These are phyloP conservation scores for Eustoma russellianum DNA, from an alignment of 257 asterid species.

Conservation along the genomic window DNA sequence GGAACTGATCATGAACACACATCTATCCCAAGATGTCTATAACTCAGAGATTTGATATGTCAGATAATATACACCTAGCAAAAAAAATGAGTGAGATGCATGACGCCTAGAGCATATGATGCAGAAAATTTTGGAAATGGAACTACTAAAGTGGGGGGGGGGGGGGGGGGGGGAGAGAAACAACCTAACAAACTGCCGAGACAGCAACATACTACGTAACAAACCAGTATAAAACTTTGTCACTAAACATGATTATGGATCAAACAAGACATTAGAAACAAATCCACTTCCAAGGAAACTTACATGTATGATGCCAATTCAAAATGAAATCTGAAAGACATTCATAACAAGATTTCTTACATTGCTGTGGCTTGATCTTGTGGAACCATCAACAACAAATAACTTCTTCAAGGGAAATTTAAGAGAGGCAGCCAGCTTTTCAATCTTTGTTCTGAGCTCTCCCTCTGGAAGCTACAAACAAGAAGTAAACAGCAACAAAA, in stretches of 20 bases:
- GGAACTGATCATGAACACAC: too few relatives aligned
- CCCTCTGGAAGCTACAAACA: constrained; percentile 78
- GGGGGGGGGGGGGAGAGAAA: too few relatives aligned
- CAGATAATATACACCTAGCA: too few relatives aligned
- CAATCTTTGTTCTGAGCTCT: constrained; percentile 77
- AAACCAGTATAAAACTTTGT: neutral
- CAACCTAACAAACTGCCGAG: too few relatives aligned
- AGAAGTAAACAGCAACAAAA: constrained; percentile 9
- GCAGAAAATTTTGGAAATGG: too few relatives aligned
- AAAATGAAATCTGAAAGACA: constrained; percentile 2
- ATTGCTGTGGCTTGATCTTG: constrained; percentile 98
- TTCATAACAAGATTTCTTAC: constrained; percentile 37
- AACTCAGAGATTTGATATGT: too few relatives aligned
- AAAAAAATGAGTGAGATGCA: too few relatives aligned
- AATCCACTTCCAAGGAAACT: neutral
- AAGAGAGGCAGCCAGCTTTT: constrained; percentile 80
- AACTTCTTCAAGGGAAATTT: constrained; percentile 83
- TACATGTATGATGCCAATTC: neutral
- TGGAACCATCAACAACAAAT: constrained; percentile 97
- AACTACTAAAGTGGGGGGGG: too few relatives aligned
- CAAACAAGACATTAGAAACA: neutral
- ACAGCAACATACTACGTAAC: too few relatives aligned
- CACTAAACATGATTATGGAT: too few relatives aligned
- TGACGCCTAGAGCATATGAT: too few relatives aligned
- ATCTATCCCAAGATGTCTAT: too few relatives aligned